Conservation (phyloP, 177 flowering plant genomes). For the Tripterygium wilfordii region DNA sequence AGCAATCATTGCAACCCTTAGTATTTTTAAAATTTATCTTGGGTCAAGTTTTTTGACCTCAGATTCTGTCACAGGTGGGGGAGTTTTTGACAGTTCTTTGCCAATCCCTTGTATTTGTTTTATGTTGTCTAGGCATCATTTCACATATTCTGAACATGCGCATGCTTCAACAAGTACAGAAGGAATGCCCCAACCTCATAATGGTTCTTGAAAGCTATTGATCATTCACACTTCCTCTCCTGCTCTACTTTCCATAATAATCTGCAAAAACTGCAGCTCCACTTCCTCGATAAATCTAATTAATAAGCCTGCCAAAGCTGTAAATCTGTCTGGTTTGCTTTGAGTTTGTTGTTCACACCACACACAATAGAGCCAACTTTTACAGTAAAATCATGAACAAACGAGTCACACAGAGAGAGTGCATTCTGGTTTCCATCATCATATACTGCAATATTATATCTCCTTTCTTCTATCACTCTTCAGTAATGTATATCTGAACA, state of each 20-base stretch:
- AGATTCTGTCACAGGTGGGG: too few relatives aligned
- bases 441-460: slow-evolving; percentile 8
- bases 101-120: too few relatives aligned
- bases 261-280: neutral
- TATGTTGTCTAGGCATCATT: too few relatives aligned
- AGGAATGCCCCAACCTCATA: neutral
- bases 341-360: slow-evolving; percentile 4
- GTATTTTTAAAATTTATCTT: too few relatives aligned
- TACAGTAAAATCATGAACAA: slow-evolving; percentile 13
- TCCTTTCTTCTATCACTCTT: slow-evolving; percentile 11
- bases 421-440: slow-evolving; percentile 7
- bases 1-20: too few relatives aligned
- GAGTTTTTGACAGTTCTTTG: too few relatives aligned
- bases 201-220: neutral
- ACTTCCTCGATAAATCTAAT: slow-evolving; percentile 12
- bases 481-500: slow-evolving; percentile 17
- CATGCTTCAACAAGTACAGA: neutral
- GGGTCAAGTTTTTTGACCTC: too few relatives aligned
- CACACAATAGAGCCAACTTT: slow-evolving; percentile 19
- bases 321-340: slow-evolving; percentile 13
- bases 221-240: neutral
- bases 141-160: too few relatives aligned
- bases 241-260: neutral
- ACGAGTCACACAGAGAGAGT: neutral
- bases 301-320: slow-evolving; percentile 16